Evolutionary conservation across 1,284 basidiomycete species (phyloP).

Genomic region (Rhizoctonia solani): DNA sequence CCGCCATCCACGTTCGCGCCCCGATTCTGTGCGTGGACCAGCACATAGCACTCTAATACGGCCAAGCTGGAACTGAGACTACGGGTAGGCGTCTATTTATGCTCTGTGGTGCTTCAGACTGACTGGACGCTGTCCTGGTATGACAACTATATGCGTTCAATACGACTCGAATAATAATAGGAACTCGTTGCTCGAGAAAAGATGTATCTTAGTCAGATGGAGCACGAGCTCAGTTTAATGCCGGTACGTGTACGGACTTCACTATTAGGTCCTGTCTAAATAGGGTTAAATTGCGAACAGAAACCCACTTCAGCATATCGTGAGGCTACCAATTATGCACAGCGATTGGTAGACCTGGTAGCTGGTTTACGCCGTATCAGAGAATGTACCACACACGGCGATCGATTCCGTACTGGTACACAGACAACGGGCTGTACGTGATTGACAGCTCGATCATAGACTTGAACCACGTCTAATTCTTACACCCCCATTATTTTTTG

Average conservation of each 20-base stretch:
- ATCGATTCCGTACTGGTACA: slow-evolving; percentile 52
- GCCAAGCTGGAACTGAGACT: slow-evolving; percentile 53
- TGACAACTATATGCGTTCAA: not conserved
- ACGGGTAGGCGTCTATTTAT: slow-evolving; percentile 48
- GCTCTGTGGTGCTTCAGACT: no score
- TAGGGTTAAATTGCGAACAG: slow-evolving; percentile 41
- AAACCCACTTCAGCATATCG: slow-evolving; percentile 57
- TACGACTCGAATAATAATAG: no score
- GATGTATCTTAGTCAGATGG: slow-evolving; percentile 52
- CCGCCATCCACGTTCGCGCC: no score
- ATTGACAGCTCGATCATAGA: no score
- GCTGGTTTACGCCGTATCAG: slow-evolving; percentile 55
- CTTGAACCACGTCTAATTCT: no score
- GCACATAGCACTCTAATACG: slow-evolving; percentile 38
- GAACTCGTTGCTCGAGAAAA: slow-evolving; percentile 41
- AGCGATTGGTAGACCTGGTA: slow-evolving; percentile 53
- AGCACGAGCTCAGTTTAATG: slow-evolving; percentile 55
- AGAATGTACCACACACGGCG: slow-evolving; percentile 54
- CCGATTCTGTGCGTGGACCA: slow-evolving; percentile 41
- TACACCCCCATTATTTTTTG: not conserved
- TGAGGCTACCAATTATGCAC: slow-evolving; percentile 49
- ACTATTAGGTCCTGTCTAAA: not conserved
- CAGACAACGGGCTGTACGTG: slow-evolving; percentile 52
- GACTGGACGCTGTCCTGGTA: no score
- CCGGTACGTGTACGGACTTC: slow-evolving; percentile 48